Conservation (phyloP, 2,329 filamentous ascomycete genomes). For the Corinectria fuckeliana region DNA sequence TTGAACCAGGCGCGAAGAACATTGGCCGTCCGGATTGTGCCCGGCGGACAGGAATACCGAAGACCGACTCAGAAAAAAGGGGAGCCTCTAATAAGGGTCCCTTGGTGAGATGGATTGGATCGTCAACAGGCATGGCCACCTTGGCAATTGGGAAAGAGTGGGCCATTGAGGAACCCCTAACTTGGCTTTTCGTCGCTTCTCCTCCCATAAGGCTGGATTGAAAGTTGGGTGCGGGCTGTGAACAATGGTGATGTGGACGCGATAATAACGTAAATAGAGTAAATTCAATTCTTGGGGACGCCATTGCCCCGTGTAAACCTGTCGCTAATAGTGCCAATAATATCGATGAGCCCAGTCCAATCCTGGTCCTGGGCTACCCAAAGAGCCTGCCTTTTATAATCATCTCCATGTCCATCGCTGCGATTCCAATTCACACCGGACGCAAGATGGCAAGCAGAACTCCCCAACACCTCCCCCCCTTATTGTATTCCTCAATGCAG, state of each 20-base stretch:
- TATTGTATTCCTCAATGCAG: neutral
- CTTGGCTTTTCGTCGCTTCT: neutral
- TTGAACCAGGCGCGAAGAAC: neutral
- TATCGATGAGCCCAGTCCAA: constrained; percentile 22
- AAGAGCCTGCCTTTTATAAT: constrained; percentile 17
- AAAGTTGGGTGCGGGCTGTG: neutral
- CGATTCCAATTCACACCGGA: neutral
- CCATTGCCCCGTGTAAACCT: constrained; percentile 26
- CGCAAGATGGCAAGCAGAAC: constrained; percentile 4
- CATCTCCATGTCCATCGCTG: neutral
- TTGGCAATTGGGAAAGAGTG: constrained; percentile 1
- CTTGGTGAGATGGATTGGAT: too few species aligned
- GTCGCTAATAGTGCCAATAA: constrained; percentile 36
- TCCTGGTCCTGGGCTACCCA: constrained; percentile 21
- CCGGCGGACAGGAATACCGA: neutral
- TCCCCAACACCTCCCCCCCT: neutral
- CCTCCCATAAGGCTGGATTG: neutral
- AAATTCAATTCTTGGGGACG: constrained; percentile 33
- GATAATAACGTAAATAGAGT: constrained; percentile 2
- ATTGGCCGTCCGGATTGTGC: neutral
- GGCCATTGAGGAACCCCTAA: neutral
- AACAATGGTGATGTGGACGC: neutral
- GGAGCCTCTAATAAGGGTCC: too few species aligned
- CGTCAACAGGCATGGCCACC: neutral
- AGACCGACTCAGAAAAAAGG: neutral